These are phyloP conservation scores for Diplotaxis tenuifolia DNA, from an alignment of 345 rosid genomes.

Conservation along the genomic window DNA sequence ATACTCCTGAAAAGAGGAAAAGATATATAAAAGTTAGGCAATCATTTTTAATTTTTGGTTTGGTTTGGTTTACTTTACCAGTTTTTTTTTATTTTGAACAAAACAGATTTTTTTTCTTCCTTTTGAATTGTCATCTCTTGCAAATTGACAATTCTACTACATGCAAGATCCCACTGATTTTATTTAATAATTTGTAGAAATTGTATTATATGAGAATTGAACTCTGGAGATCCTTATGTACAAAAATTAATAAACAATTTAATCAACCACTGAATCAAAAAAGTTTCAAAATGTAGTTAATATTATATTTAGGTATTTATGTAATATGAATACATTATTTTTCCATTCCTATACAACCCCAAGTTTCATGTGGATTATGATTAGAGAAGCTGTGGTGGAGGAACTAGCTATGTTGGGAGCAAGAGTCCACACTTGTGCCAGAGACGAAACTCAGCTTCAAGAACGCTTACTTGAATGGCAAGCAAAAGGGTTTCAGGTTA, in stretches of 20 bases:
- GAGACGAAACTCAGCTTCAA: slow-evolving; percentile 30
- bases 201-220: neutral
- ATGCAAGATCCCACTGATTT: neutral
- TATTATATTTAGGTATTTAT: neutral
- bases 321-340: neutral
- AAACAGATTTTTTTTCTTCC: neutral
- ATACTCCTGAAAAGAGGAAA: neutral
- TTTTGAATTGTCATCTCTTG: neutral
- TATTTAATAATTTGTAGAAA: neutral
- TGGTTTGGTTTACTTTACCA: neutral
- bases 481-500: slow-evolving; percentile 24
- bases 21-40: neutral
- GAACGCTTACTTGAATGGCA: slow-evolving; percentile 31
- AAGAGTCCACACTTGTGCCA: slow-evolving; percentile 31
- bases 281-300: slow-evolving; percentile 15
- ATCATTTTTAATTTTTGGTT: neutral
- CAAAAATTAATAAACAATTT: neutral
- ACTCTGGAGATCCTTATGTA: neutral
- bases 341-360: neutral
- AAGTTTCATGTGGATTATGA: neutral
- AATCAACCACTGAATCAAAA: neutral
- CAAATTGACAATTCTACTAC: neutral
- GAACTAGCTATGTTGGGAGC: slow-evolving; percentile 35
- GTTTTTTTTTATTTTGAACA: neutral
- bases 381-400: slow-evolving; percentile 27